Percentiles rank a stretch among this genome's conserved stretches.
Evolutionary conservation across 2,329 filamentous ascomycete species (phyloP).

Genomic region (Remersonia thermophila): DNA sequence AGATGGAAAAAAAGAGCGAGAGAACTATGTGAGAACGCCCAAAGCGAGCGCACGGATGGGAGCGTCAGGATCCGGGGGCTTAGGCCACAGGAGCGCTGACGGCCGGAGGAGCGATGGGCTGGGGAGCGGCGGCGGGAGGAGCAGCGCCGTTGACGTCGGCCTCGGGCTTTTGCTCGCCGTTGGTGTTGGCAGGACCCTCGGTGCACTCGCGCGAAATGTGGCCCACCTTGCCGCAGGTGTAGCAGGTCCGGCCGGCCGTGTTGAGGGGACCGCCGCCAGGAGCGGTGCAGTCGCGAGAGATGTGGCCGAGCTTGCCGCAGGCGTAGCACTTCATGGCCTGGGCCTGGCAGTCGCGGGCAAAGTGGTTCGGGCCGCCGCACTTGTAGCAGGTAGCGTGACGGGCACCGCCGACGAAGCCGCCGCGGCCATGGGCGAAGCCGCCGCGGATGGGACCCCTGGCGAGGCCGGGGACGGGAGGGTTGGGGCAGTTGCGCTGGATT

Average conservation of each 20-base stretch:
- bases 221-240: constrained; percentile 88
- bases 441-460: constrained; percentile 62
- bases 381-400: constrained; percentile 62
- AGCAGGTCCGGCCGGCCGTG: constrained; percentile 96
- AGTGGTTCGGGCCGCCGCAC: constrained; percentile 86
- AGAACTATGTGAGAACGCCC: neutral
- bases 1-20: constrained; percentile 5
- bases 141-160: constrained; percentile 31
- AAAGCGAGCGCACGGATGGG: no score
- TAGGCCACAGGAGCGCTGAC: constrained; percentile 18
- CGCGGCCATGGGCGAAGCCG: constrained; percentile 54
- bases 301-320: constrained; percentile 89
- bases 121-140: constrained; percentile 24
- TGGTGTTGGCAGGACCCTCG: constrained; percentile 44
- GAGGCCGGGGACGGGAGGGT: constrained; percentile 49
- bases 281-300: constrained; percentile 86
- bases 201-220: constrained; percentile 95
- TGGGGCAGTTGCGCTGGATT: constrained; percentile 74
- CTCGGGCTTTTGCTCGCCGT: constrained; percentile 35
- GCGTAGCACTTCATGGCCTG: constrained; percentile 98
- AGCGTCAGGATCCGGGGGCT: neutral
- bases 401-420: constrained; percentile 56
- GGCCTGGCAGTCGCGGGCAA: constrained; percentile 94
- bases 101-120: constrained; percentile 26
- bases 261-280: constrained; percentile 93